These are phyloP conservation scores for Craterostigma plantagineum DNA, from an alignment of 257 asterid species.

Conservation along the genomic window DNA sequence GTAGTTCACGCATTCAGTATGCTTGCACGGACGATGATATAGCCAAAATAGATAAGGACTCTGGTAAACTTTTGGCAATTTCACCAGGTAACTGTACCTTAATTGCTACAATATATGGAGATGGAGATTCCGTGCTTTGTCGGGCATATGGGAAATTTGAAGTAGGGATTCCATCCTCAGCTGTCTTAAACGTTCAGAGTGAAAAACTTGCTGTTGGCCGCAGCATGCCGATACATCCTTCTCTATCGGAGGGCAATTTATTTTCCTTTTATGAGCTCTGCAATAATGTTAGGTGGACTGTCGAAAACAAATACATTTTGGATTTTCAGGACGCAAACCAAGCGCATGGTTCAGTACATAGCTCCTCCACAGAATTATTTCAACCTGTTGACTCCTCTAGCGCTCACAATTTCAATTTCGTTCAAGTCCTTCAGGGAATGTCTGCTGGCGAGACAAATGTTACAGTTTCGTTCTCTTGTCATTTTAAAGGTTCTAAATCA, in stretches of 20 bases:
- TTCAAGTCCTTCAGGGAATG: conserved; percentile 48
- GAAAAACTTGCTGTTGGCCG: conserved; percentile 53
- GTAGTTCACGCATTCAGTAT: conserved; percentile 40
- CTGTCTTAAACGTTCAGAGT: conserved; percentile 57
- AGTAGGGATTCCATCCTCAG: conserved; percentile 75
- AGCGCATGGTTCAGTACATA: conserved; percentile 10
- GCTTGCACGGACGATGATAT: conserved; percentile 38
- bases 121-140: conserved; percentile 41
- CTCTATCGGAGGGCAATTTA: conserved; percentile 57
- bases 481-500: conserved; percentile 24
- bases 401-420: conserved; percentile 27
- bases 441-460: conserved; percentile 65
- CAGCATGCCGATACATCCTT: conserved; percentile 46
- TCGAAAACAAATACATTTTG: conserved; percentile 43
- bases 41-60: conserved; percentile 32
- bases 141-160: conserved; percentile 45
- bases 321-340: conserved; percentile 20
- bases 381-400: conserved; percentile 19
- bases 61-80: conserved; percentile 51
- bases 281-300: conserved; percentile 41
- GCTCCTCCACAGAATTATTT: conserved; percentile 11
- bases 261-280: conserved; percentile 81
- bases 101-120: conserved; percentile 45
- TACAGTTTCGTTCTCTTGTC: conserved; percentile 58
- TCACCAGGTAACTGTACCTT: conserved; percentile 60